Evolutionary conservation across 148 eudicot species (phyloP).

Genomic region (Simmondsia chinensis): DNA sequence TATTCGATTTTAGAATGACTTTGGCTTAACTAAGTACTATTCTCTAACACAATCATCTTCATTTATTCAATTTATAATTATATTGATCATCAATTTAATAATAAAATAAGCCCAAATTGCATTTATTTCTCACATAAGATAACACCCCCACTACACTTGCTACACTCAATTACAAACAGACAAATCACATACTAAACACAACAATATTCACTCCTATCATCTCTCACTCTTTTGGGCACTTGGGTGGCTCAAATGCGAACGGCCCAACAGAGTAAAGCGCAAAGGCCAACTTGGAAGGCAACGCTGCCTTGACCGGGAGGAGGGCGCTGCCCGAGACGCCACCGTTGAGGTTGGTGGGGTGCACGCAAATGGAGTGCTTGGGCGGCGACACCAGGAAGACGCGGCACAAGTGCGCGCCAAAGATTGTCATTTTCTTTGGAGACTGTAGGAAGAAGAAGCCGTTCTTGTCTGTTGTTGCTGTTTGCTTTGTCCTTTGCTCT

Average conservation of each 20-base stretch:
- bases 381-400: slow-evolving; percentile 7
- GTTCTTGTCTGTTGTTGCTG: slow-evolving; percentile 20
- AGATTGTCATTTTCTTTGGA: slow-evolving; percentile 12
- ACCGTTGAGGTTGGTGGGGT: slow-evolving; percentile 17
- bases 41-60: too few species aligned
- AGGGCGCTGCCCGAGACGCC: slow-evolving; percentile 20
- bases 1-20: too few species aligned
- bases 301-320: slow-evolving; percentile 2
- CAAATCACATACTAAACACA: too few species aligned
- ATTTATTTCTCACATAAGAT: too few species aligned
- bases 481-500: not conserved
- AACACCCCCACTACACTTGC: too few species aligned
- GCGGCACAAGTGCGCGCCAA: slow-evolving; percentile 26
- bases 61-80: too few species aligned
- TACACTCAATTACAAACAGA: too few species aligned
- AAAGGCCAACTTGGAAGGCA: slow-evolving; percentile 2
- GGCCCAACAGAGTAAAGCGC: slow-evolving; percentile 28
- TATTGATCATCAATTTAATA: too few species aligned
- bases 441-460: slow-evolving; percentile 24
- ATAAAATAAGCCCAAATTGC: too few species aligned
- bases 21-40: too few species aligned
- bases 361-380: slow-evolving; percentile 7
- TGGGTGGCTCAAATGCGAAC: slow-evolving; percentile 25
- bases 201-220: too few species aligned
- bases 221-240: slow-evolving; percentile 7